These are phyloP conservation scores for Coffea humblotiana DNA, from an alignment of 305 asterid genomes.

Conservation along the genomic window DNA sequence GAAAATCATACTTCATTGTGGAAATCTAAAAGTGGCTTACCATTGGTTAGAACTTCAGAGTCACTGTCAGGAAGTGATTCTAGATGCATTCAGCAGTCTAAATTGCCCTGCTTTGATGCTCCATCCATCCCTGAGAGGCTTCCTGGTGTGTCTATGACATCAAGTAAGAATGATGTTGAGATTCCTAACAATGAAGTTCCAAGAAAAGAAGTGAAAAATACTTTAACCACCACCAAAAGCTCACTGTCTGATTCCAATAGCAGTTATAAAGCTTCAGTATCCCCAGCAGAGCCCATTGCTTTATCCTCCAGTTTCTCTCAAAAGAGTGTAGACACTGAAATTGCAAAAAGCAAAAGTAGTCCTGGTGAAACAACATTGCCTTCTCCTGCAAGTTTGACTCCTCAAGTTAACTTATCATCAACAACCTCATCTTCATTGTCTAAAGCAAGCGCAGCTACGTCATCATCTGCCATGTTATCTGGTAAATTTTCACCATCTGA, in stretches of 20 bases:
- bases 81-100: slow-evolving; percentile 38
- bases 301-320: slow-evolving; percentile 33
- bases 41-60: slow-evolving; percentile 25
- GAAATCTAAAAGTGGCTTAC: slow-evolving; percentile 32
- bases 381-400: slow-evolving; percentile 35
- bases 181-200: slow-evolving; percentile 30
- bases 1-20: slow-evolving; percentile 29
- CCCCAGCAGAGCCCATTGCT: slow-evolving; percentile 37
- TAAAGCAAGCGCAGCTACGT: slow-evolving; percentile 38
- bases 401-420: slow-evolving; percentile 28
- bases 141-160: slow-evolving; percentile 35
- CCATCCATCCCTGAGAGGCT: slow-evolving; percentile 37
- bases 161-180: slow-evolving; percentile 36
- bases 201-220: slow-evolving; percentile 37
- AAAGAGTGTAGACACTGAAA: slow-evolving; percentile 37
- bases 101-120: slow-evolving; percentile 27
- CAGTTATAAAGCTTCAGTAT: slow-evolving; percentile 27
- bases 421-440: slow-evolving; percentile 36
- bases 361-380: slow-evolving; percentile 27
- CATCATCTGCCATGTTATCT: slow-evolving; percentile 32
- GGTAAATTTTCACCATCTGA: slow-evolving; percentile 27
- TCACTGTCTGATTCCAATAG: slow-evolving; percentile 24
- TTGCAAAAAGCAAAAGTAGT: slow-evolving; percentile 31
- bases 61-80: slow-evolving; percentile 36
- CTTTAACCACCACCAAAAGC: slow-evolving; percentile 24